Base-by-base conservation (phyloP, 805 yeast species). In the Candida succiphila region DNA sequence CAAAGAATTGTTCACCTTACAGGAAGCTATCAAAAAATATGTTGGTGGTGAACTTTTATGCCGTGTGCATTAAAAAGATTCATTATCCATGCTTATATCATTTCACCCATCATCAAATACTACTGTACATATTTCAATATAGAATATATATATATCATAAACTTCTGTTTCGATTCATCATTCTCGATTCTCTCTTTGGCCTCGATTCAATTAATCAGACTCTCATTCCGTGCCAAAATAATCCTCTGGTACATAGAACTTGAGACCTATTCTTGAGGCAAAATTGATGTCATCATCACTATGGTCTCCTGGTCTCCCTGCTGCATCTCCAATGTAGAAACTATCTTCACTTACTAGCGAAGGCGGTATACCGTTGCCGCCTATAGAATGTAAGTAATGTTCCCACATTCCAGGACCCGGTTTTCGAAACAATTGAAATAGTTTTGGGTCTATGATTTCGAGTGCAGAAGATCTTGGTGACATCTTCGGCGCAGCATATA, bases 251-350 rank as follows among this genome's bases (percentile, higher is more conserved):
- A 74, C 59, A 33, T 59, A 58, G 47, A 85, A 89, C 16, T 43
- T 40, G 2, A 86, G 29, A 0, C 72, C 72, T 2, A 69, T 48
- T 15, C 61, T 65, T 28, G 61, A 41, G 0, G 97, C 96, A 63
- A 88, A 88, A 35, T 39, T 50, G 41, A 51, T 54, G 53, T 89
- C 98, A 31, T 82, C 72, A 44, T 83, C 87, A 63, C 92, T 83
- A 50, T 79, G 82, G 54, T 89, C 97, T 0, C 49, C 54, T 2
- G 51, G 47, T 34, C 97, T 63, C 1, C 97, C 98, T 6, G 96
- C 97, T 0, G 97, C 97, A 60, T 89, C 98, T 5, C 98, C 98
- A n/a, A 87, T 88, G 52, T 59, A 92, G 34, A 77, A 63, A 32
- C 84, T 71, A 8, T 54, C 42, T 0, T 49, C 56, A 44, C 75